Evolutionary conservation across 2,329 filamentous ascomycete species (phyloP), one percentile per base, ranked within the genome.

Genomic region (Aciculosporium take): DNA sequence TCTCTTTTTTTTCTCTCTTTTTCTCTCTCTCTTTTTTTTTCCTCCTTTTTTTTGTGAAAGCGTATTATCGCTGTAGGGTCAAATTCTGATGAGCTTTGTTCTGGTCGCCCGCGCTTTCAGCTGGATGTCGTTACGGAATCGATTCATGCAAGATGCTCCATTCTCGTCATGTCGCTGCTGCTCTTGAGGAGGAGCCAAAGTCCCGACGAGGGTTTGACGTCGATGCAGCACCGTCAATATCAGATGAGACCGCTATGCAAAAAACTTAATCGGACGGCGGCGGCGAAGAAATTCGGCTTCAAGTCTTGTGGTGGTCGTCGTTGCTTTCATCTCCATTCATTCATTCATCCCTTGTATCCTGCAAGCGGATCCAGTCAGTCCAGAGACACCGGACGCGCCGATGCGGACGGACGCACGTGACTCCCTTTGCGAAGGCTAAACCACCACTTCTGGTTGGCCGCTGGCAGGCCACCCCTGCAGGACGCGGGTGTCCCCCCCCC

Each of bases 401-500:
- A 28, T 28, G 8, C 9, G 17, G 27, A 7, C 27, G 27, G n/a
- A n/a, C 27, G 9, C 27, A 28, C 27, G 27, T 28, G 27, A 28
- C 27, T 28, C 27, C 27, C 8, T 10, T 28, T n/a, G n/a, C n/a
- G n/a, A 30, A 4, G 13, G 28, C 28, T 4, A 15, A 18, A 9
- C 29, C 32, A 23, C 6, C 34, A 25, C 34, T 37, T 24, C 33
- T 35, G 20, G 21, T 35, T 35, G 33, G 33, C 12, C n/a, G 12
- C 21, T 17, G 33, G 13, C 21, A 10, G 21, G 33, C 7, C n/a
- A n/a, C 24, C 24, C 24, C 24, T 25, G 24, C 15, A 12, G 18
- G 33, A 18, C 33, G 33, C 33, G 24, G 8, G 21, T 21, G 45
- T 29, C 29, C 51, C 54, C n/a, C n/a, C n/a, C n/a, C n/a, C n/a